These are phyloP conservation scores for Komagataea norvegica DNA, from an alignment of 1,139 yeast genomes.

Conservation along the genomic window DNA sequence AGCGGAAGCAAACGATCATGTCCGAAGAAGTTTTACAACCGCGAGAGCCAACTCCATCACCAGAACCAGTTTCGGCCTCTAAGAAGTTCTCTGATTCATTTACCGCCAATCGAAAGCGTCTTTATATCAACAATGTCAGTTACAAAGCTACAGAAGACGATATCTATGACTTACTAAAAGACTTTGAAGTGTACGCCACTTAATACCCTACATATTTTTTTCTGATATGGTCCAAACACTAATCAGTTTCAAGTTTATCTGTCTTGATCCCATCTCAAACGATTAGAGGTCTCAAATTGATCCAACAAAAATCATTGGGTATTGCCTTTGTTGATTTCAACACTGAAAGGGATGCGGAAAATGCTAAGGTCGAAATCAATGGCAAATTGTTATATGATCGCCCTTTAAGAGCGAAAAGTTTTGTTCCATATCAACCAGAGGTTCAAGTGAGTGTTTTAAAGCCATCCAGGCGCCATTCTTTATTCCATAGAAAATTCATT, in stretches of 20 bases:
- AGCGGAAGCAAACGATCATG: slow-evolving; percentile 1
- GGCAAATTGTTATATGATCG: slow-evolving; percentile 40
- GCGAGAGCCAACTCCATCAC: neutral
- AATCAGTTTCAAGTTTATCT: slow-evolving; percentile 30
- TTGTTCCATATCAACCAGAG: slow-evolving; percentile 39
- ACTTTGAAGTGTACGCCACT: slow-evolving; percentile 30
- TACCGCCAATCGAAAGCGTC: slow-evolving; percentile 26
- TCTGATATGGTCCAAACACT: slow-evolving; percentile 9
- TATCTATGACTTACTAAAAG: slow-evolving; percentile 39
- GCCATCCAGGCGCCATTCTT: slow-evolving; percentile 7
- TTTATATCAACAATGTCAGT: slow-evolving; percentile 50
- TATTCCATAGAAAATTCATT: slow-evolving; percentile 9
- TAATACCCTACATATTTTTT: neutral
- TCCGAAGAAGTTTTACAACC: slow-evolving; percentile 2
- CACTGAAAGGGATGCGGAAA: slow-evolving; percentile 43
- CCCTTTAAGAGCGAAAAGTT: slow-evolving; percentile 34
- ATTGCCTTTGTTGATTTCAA: slow-evolving; percentile 62
- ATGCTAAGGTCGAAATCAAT: slow-evolving; percentile 40
- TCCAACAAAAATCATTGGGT: slow-evolving; percentile 49
- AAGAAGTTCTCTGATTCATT: slow-evolving; percentile 1
- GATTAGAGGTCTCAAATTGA: slow-evolving; percentile 39
- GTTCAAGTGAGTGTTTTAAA: slow-evolving; percentile 34
- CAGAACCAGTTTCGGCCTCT: neutral
- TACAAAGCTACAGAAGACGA: slow-evolving; percentile 51
- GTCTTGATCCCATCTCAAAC: slow-evolving; percentile 54